Conservation (phyloP, 1,284 basidiomycete genomes). For the Cryptococcus depauperatus region DNA sequence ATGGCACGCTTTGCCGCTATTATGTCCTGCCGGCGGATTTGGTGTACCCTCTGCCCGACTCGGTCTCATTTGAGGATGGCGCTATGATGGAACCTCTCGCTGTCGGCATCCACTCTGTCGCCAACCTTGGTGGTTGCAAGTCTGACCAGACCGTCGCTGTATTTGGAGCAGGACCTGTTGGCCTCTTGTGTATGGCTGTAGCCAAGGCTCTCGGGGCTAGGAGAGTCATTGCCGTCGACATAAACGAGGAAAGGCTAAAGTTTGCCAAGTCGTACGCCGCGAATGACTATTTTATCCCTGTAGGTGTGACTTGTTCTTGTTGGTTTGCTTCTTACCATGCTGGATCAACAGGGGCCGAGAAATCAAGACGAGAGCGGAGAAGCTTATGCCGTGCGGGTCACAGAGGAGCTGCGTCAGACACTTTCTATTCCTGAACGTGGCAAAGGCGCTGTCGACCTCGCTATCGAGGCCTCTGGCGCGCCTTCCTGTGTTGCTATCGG, state of each 20-base stretch:
- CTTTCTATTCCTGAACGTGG: constrained; percentile 48
- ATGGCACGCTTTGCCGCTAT: constrained; percentile 41
- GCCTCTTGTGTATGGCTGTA: constrained; percentile 84
- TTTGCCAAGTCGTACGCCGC: constrained; percentile 86
- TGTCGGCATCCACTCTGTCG: constrained; percentile 82
- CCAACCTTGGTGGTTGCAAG: constrained; percentile 64
- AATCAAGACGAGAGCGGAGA: constrained; percentile 59
- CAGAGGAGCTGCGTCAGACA: constrained; percentile 43
- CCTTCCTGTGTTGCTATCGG: constrained; percentile 56
- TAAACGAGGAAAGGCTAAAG: constrained; percentile 68
- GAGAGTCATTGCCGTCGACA: constrained; percentile 75
- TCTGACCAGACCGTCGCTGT: constrained; percentile 66
- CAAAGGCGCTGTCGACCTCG: constrained; percentile 50
- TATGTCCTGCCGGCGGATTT: constrained; percentile 41
- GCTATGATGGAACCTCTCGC: constrained; percentile 82
- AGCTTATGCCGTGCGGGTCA: constrained; percentile 54
- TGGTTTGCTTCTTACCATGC: too few species aligned
- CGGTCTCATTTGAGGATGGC: constrained; percentile 46
- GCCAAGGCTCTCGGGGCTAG: constrained; percentile 79
- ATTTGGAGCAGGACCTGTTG: constrained; percentile 85
- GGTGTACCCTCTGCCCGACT: constrained; percentile 42
- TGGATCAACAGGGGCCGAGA: too few species aligned
- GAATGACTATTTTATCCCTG: constrained; percentile 67
- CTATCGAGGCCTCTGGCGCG: constrained; percentile 55
- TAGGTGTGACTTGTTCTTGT: too few species aligned